phyloP scores from a whole-genome alignment of 2,329 filamentous ascomycete species.

The Verticillium nubilum region DNA sequence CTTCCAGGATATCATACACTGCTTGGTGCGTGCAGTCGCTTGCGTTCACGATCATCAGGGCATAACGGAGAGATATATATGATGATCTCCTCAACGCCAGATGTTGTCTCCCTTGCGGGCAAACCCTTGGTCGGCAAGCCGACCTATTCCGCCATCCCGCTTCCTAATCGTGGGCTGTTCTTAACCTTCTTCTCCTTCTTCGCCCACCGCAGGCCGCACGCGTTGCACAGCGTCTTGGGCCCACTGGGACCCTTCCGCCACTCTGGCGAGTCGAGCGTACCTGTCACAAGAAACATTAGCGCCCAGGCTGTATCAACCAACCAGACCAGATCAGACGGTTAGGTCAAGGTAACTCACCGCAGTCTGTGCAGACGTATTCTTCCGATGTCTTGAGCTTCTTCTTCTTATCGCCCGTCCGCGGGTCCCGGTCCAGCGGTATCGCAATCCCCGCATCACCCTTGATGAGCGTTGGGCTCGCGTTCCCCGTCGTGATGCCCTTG shows the following conservation, averaged over 20 bases:
- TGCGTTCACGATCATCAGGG: no score
- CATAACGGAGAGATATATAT: no score
- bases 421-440: slow-evolving; percentile 74
- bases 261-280: slow-evolving; percentile 85
- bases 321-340: not conserved
- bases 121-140: no score
- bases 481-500: slow-evolving; percentile 80
- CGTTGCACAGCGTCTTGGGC: slow-evolving; percentile 93
- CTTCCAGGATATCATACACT: no score
- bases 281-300: slow-evolving; percentile 27
- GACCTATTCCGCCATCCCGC: not conserved
- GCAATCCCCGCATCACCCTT: slow-evolving; percentile 83
- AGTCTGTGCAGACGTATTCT: slow-evolving; percentile 94
- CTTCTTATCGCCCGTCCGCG: slow-evolving; percentile 70
- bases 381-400: slow-evolving; percentile 78
- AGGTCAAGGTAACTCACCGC: slow-evolving; percentile 53
- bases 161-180: slow-evolving; percentile 1
- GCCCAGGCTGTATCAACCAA: not conserved
- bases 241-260: slow-evolving; percentile 91
- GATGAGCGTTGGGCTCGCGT: slow-evolving; percentile 73
- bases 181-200: slow-evolving; percentile 75
- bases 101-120: not conserved
- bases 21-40: no score
- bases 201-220: slow-evolving; percentile 73
- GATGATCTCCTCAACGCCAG: not conserved